Evolutionary conservation across 2,329 filamentous ascomycete species (phyloP), one percentile per base, ranked within the genome.

Genomic region (Colletotrichum caudatum): DNA sequence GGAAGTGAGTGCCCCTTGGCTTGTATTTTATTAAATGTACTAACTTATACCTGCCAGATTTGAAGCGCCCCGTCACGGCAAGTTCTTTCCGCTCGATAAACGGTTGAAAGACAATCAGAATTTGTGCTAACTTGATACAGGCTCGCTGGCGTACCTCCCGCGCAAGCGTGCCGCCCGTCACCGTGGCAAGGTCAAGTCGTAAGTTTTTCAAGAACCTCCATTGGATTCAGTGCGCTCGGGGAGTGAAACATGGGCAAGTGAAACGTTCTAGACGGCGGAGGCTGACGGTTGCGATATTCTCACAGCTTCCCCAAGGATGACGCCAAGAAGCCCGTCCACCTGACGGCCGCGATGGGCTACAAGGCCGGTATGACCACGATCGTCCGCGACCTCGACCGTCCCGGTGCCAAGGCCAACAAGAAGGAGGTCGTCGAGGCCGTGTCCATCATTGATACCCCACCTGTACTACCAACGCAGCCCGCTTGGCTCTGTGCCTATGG

Each of bases 281-380:
- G 64, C 73, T 73, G 72, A 76, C 72, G 74, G 74, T 77, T 75
- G 65, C 72, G 39, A 68, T 66, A 5, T 50, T 1, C 67, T 74
- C 69, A 79, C 82, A 97, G 94, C 87, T 99, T 99, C 92, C 96
- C 96, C 84, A 98, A 98, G 93, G 96, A 99, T 93, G 95, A 99
- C 90, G 89, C 94, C 83, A 98, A 98, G 93, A 97, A 98, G 92
- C 94, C 95, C 82, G 94, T 98, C 85, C 96, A 99, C 91, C 91
- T 99, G 82, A 99, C 96, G 76, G 96, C 96, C 82, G 88, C 94
- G 82, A 95, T 98, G 92, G 96, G 96, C 85, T 99, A 99, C 92
- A 99, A 99, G 94, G 96, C 96, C 84, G 96, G 96, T 86, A 99
- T 99, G 96, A 98, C 94, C 86, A 99, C 96, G 82, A 96, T 98